A percentile compares a stretch with the other conserved stretches of the same genome.
phyloP scores from a whole-genome alignment of 2,329 filamentous ascomycete species.

The Pseudopyrenochaeta lycopersici region DNA sequence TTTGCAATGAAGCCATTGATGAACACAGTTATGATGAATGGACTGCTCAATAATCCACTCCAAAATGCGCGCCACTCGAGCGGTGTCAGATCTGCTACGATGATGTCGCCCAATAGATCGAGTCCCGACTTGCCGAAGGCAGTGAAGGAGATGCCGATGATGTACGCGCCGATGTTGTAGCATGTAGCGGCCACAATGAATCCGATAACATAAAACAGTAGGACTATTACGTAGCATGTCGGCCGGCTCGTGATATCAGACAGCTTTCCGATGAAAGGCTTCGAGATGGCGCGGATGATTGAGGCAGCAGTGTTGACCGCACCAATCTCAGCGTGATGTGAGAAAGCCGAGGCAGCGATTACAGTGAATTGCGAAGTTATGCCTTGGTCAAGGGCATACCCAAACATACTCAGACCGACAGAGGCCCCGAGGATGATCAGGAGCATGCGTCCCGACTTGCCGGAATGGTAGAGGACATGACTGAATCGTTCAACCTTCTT shows the following conservation, averaged over 20 bases:
- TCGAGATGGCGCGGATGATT: conserved; percentile 31
- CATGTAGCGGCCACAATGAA: conserved; percentile 23
- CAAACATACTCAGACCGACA: conserved; percentile 39
- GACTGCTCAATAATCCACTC: conserved; percentile 23
- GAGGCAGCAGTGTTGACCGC: conserved; percentile 20
- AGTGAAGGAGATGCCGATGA: conserved; percentile 34
- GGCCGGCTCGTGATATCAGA: conserved; percentile 36
- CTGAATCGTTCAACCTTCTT: conserved; percentile 39
- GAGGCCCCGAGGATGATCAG: conserved; percentile 29
- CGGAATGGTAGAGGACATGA: conserved; percentile 33
- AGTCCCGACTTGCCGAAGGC: conserved; percentile 40
- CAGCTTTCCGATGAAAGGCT: conserved; percentile 33
- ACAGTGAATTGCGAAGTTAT: conserved; percentile 29
- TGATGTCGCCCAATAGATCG: conserved; percentile 37
- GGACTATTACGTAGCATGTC: conserved; percentile 50
- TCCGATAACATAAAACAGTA: conserved; percentile 40
- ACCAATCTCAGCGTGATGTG: conserved; percentile 20
- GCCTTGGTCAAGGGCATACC: conserved; percentile 32
- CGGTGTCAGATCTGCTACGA: conserved; percentile 39
- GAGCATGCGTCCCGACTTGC: conserved; percentile 22
- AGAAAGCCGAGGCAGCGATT: conserved; percentile 29
- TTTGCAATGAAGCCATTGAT: conserved; percentile 56
- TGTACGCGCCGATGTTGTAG: conserved; percentile 28
- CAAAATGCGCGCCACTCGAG: conserved; percentile 42
- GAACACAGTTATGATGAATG: conserved; percentile 53